Evolutionary conservation across 2,329 filamentous ascomycete species (phyloP), one percentile per base, ranked within the genome.

Genomic region (Geoglossum cookeanum): DNA sequence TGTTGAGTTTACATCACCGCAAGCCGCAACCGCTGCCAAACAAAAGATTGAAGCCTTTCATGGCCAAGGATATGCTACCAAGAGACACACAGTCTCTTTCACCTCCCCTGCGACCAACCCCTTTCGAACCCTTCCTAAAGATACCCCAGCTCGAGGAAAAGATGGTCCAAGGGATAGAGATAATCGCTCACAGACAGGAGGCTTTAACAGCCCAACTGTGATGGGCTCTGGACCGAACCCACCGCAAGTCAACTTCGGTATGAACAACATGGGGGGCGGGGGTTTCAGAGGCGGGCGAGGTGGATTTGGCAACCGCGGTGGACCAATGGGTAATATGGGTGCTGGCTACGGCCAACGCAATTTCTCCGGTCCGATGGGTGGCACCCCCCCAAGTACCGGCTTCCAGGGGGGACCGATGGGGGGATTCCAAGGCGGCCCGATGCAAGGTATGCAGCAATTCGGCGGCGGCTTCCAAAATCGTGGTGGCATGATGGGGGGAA

Each of bases 101-200:
- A 85, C 85, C 56, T 84, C 80, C 61, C 82, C 88, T 0, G 78
- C 80, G 53, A 76, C 78, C 62, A 97, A 97, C 68, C 89, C 90
- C 0, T 97, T 94, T 78, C 84, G 85, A 62, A 96, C 89, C 0
- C 73, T 94, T 3, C 90, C 89, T 17, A 95, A 95, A 72, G 90
- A 95, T 67, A 84, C 85, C 0, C 88, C 87, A 0, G 77, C 78
- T 63, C 80, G 86, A 32, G 75, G 74, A 58, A 83, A 77, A 45
- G 57, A 58, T 49, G 57, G 53, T n/a, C 49, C 42, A 83, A 87
- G 66, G 79, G 72, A 75, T 48, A 74, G 65, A 64, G 75, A 79
- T 59, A 80, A 80, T 56, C 75, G 80, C 33, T 68, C 74, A 58
- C 68, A 72, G 35, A 66, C 75, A 53, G 71, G 74, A 51, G 57